phyloP scores from a whole-genome alignment of 139 green algal genomes.

The Zygnema cylindricum region DNA sequence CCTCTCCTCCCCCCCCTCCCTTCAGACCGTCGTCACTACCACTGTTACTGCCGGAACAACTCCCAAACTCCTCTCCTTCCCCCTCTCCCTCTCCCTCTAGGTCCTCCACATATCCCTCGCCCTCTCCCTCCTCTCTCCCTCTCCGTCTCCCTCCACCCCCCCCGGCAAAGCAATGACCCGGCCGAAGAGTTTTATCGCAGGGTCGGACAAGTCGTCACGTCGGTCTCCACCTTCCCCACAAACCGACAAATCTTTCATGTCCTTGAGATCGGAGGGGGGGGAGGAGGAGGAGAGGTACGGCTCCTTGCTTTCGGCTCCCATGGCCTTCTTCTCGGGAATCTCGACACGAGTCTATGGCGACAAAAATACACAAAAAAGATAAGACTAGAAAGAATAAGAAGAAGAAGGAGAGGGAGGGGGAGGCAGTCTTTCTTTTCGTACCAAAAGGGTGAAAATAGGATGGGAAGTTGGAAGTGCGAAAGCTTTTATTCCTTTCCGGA shows the following conservation, averaged over 20 bases:
- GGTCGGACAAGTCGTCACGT: not conserved
- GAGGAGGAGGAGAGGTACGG: not conserved
- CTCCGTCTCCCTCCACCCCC: not conserved
- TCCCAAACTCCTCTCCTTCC: constrained; percentile 16
- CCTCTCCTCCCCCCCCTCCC: not conserved
- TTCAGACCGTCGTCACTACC: not conserved
- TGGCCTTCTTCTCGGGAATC: too few relatives aligned
- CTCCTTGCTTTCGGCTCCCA: too few relatives aligned
- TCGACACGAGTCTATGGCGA: too few relatives aligned
- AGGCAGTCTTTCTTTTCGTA: too few relatives aligned
- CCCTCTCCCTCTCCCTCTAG: not conserved
- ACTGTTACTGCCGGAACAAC: constrained; percentile 37
- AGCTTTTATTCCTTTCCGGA: too few relatives aligned
- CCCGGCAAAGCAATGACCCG: not conserved
- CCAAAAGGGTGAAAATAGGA: too few relatives aligned
- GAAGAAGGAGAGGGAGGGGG: too few relatives aligned
- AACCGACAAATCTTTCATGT: not conserved
- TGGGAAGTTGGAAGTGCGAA: too few relatives aligned
- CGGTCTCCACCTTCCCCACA: not conserved
- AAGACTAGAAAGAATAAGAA: too few relatives aligned
- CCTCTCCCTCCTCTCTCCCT: not conserved
- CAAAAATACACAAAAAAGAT: too few relatives aligned
- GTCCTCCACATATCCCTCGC: not conserved
- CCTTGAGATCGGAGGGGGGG: not conserved
- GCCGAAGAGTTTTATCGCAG: constrained; percentile 2